A percentile compares a stretch with the other conserved stretches of the same genome.
Evolutionary conservation across 306 rosid genomes (phyloP).

Genomic region (Aeschynomene evenia): DNA sequence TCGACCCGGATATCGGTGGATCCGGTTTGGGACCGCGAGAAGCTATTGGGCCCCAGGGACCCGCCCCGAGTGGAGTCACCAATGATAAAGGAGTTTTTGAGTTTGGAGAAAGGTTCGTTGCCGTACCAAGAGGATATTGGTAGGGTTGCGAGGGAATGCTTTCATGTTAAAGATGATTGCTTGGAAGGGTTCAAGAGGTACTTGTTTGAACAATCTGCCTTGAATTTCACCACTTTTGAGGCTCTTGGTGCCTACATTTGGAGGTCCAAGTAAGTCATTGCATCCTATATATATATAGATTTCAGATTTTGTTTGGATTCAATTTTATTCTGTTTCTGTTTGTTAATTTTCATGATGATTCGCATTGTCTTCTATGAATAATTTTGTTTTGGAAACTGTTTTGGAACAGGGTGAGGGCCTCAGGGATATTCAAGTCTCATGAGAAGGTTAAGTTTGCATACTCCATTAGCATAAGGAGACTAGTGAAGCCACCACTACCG

Average conservation of each 20-base stretch:
- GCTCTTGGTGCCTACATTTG: slow-evolving; percentile 84
- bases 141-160: slow-evolving; percentile 48
- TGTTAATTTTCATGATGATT: background rate
- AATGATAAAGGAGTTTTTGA: slow-evolving; percentile 46
- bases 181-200: slow-evolving; percentile 48
- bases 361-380: background rate
- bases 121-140: slow-evolving; percentile 50
- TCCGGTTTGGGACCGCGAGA: slow-evolving; percentile 62
- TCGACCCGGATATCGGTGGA: slow-evolving; percentile 23
- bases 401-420: slow-evolving; percentile 52
- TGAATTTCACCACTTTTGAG: slow-evolving; percentile 77
- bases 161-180: slow-evolving; percentile 54
- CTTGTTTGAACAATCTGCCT: slow-evolving; percentile 51
- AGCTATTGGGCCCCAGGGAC: slow-evolving; percentile 52
- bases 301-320: too few species aligned
- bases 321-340: too few species aligned
- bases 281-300: too few species aligned
- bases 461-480: slow-evolving; percentile 56
- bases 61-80: slow-evolving; percentile 48
- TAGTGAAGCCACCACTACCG: slow-evolving; percentile 58
- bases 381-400: background rate
- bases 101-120: slow-evolving; percentile 41
- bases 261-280: slow-evolving; percentile 82
- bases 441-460: slow-evolving; percentile 75
- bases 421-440: slow-evolving; percentile 29